Evolutionary conservation across 148 eudicot genomes (phyloP).

Genomic region (Rhododendron henanense): DNA sequence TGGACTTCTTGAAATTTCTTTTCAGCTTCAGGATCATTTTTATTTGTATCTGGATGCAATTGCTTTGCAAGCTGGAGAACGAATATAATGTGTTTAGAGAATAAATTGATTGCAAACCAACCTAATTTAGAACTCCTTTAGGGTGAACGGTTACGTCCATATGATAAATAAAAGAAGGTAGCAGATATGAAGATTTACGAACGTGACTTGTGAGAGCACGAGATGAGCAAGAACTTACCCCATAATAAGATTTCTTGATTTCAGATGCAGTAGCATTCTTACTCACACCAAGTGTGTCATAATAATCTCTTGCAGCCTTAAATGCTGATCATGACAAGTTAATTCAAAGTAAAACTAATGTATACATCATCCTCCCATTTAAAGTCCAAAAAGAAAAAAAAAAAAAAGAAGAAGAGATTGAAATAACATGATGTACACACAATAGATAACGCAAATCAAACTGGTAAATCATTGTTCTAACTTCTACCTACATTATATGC

Average conservation of each 20-base stretch:
- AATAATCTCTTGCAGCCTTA: conserved; percentile 58
- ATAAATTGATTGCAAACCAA: neutral
- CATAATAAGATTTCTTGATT: conserved; percentile 90
- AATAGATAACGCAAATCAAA: neutral
- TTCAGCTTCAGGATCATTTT: conserved; percentile 91
- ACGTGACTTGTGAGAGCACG: neutral
- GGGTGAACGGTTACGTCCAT: neutral
- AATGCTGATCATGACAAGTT: conserved; percentile 34
- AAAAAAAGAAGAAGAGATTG: neutral
- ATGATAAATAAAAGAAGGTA: neutral
- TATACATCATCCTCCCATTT: conserved; percentile 2
- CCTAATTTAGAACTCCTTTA: neutral
- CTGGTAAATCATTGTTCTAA: neutral
- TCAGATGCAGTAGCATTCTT: conserved; percentile 75
- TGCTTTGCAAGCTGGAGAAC: conserved; percentile 76
- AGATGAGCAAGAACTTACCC: conserved; percentile 43
- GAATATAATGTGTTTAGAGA: neutral
- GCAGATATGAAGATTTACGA: neutral
- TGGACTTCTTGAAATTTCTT: conserved; percentile 85
- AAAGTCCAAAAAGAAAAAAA: neutral
- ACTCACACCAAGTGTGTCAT: conserved; percentile 75
- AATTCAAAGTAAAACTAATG: neutral
- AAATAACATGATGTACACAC: neutral
- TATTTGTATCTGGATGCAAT: conserved; percentile 94
- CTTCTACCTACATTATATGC: neutral